Conservation (phyloP, 495 filamentous ascomycete genomes). For the Tuber magnatum region DNA sequence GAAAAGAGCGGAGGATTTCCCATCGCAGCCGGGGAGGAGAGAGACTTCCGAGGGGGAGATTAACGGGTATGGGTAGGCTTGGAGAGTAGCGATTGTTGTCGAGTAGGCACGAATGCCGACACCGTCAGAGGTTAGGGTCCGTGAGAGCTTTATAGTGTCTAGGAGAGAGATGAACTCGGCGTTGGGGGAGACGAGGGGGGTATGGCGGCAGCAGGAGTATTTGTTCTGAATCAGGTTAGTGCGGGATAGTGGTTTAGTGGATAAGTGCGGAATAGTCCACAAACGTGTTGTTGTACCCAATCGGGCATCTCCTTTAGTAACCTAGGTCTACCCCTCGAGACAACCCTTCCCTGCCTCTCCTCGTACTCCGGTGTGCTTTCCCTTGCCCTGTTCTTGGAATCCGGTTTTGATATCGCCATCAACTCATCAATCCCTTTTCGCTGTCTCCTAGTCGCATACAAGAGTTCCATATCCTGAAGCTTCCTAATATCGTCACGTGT, state of each 20-base stretch:
- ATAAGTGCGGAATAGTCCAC: slow-evolving; percentile 6
- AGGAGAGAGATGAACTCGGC: slow-evolving; percentile 67
- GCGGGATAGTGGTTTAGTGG: slow-evolving; percentile 59
- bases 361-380: slow-evolving; percentile 26
- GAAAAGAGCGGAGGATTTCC: slow-evolving; percentile 72
- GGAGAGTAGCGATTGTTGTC: slow-evolving; percentile 71
- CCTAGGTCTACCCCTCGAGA: slow-evolving; percentile 9
- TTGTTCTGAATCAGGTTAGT: slow-evolving; percentile 66
- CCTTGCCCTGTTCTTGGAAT: background rate
- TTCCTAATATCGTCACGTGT: slow-evolving; percentile 1
- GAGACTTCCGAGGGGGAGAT: slow-evolving; percentile 55
- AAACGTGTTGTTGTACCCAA: slow-evolving; percentile 49
- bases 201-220: slow-evolving; percentile 76
- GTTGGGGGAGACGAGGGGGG: slow-evolving; percentile 65
- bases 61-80: slow-evolving; percentile 69
- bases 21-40: slow-evolving; percentile 69
- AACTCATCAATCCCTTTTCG: slow-evolving; percentile 18
- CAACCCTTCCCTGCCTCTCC: background rate
- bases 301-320: slow-evolving; percentile 41
- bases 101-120: slow-evolving; percentile 85
- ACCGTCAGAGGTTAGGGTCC: slow-evolving; percentile 63
- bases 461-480: background rate
- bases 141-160: slow-evolving; percentile 62
- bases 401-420: slow-evolving; percentile 9
- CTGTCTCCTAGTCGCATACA: slow-evolving; percentile 4